Evolutionary conservation across 1,139 yeast genomes (phyloP).

Genomic region (Debaryomycetaceae sp.): DNA sequence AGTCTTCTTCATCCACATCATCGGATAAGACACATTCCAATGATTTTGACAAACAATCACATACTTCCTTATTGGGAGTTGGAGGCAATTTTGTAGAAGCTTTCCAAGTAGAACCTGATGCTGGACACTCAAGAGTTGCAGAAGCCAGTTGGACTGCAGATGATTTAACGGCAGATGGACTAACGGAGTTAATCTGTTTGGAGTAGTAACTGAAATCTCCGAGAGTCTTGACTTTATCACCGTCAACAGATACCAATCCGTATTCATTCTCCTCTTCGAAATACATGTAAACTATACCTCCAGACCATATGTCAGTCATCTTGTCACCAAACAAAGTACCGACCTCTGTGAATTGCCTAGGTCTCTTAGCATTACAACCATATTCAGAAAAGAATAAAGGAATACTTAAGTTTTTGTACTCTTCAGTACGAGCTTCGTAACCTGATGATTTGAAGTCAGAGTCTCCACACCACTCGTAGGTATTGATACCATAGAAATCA

Average conservation of each 20-base stretch:
- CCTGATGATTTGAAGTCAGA: constrained; percentile 66
- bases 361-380: constrained; percentile 63
- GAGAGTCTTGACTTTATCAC: constrained; percentile 36
- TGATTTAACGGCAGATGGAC: constrained; percentile 37
- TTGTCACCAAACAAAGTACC: constrained; percentile 40
- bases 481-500: constrained; percentile 91
- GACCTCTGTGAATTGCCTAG: constrained; percentile 68
- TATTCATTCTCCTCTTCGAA: constrained; percentile 77
- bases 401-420: constrained; percentile 61
- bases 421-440: constrained; percentile 57
- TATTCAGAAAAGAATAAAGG: constrained; percentile 91
- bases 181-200: constrained; percentile 55
- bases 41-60: constrained; percentile 52
- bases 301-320: constrained; percentile 81
- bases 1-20: constrained; percentile 44
- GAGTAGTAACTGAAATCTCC: constrained; percentile 47
- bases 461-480: constrained; percentile 94
- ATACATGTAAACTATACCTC: constrained; percentile 89
- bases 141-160: constrained; percentile 22
- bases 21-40: constrained; percentile 49
- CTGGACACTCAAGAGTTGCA: constrained; percentile 45
- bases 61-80: constrained; percentile 58
- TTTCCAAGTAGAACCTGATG: constrained; percentile 46
- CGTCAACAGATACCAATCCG: constrained; percentile 64
- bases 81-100: constrained; percentile 62